These are phyloP conservation scores for Linnemannia hyalina DNA, from an alignment of 192 early-diverging fungal species.

Conservation along the genomic window DNA sequence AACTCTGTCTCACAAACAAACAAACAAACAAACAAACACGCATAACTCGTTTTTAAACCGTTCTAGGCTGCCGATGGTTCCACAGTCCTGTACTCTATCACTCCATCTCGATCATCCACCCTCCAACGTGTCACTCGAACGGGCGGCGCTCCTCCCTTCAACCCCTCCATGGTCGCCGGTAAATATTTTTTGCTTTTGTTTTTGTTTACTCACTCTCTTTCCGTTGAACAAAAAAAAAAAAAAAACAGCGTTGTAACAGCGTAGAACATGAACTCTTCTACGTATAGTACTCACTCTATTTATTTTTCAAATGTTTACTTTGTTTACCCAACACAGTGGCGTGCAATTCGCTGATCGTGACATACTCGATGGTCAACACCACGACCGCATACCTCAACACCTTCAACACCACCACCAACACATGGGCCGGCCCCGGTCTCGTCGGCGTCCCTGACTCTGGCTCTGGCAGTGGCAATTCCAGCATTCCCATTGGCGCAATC, in stretches of 20 bases:
- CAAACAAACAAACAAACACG: neutral
- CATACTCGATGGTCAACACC: slow-evolving; percentile 16
- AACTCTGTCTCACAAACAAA: too few species aligned
- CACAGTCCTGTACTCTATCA: slow-evolving; percentile 26
- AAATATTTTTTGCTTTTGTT: too few species aligned
- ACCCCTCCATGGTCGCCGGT: slow-evolving; percentile 14
- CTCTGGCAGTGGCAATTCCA: neutral
- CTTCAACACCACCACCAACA: slow-evolving; percentile 27
- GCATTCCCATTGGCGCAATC: neutral
- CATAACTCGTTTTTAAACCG: neutral
- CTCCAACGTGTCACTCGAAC: slow-evolving; percentile 17
- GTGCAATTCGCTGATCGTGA: slow-evolving; percentile 12
- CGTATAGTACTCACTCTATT: too few species aligned
- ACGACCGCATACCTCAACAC: slow-evolving; percentile 19
- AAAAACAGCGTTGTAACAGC: too few species aligned
- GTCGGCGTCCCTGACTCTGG: neutral
- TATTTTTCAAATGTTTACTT: too few species aligned
- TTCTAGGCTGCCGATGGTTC: slow-evolving; percentile 37
- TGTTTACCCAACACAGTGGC: neutral
- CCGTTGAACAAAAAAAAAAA: too few species aligned
- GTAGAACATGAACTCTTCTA: too few species aligned
- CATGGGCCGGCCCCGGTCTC: slow-evolving; percentile 35
- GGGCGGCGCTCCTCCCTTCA: slow-evolving; percentile 41
- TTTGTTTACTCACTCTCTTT: too few species aligned
- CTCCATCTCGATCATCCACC: slow-evolving; percentile 7